Conservation (phyloP, 2,329 filamentous ascomycete species). For the Cryphonectria japonica region DNA sequence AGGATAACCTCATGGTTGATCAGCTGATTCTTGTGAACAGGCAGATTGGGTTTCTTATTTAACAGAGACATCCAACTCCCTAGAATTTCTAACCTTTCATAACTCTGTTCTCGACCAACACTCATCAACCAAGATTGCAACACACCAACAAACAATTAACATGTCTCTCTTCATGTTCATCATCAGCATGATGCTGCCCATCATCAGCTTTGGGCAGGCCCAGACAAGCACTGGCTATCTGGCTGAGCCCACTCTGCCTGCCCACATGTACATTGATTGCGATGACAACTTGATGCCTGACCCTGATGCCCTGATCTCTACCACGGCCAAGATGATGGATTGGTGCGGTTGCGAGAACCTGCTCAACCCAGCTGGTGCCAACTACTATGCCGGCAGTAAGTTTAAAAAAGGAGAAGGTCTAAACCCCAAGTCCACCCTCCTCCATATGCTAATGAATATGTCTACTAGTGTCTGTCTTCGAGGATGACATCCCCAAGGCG, state of each 20-base stretch:
- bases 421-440: not conserved
- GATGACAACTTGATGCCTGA: not conserved
- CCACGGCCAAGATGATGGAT: conserved; percentile 14
- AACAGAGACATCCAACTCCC: not conserved
- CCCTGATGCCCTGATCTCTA: not conserved
- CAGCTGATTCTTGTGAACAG: not conserved
- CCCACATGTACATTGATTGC: not conserved
- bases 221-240: not conserved
- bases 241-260: not conserved
- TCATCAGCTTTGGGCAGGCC: not conserved
- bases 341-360: conserved; percentile 10
- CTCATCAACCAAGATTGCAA: not conserved
- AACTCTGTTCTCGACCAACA: not conserved
- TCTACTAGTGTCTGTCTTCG: conserved; percentile 2
- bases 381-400: conserved; percentile 4
- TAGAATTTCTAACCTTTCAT: not conserved
- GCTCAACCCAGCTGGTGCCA: not conserved
- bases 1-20: not conserved
- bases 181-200: not conserved
- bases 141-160: not conserved
- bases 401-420: not conserved
- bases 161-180: not conserved
- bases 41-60: not conserved
- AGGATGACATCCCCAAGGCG: not conserved
- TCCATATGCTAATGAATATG: not conserved